Base-by-base conservation (phyloP, 352 stramenopile genomes). In the Halophytophthora polymorphica region DNA sequence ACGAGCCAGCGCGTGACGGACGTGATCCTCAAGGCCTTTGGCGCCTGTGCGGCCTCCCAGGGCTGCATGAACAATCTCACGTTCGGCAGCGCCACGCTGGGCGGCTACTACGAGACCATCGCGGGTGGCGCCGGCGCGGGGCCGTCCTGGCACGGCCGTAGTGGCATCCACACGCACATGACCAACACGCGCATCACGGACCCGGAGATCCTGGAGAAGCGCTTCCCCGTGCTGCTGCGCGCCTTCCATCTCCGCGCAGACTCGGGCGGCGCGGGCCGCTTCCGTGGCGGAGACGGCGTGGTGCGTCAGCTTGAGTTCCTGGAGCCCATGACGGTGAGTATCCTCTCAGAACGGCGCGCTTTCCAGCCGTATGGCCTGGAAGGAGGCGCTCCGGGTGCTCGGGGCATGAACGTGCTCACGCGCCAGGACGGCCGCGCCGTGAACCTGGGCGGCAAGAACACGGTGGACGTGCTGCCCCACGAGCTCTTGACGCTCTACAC, bases 21-120 rank as follows among this genome's bases (percentile, higher is more conserved):
- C 80, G 96, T 99, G 45, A 97, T 99, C 25, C 77, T 99, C 39
- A 90, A 91, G 57, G 96, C 96, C 2, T 99, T 99, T 66, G 83
- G 61, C 2, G 96, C 96, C 12, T 98, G 93, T 61, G 97, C 97
- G 4, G 97, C 96, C 1, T 98, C 91, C 34, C 96, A 99, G 63
- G 97, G 97, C 0, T 99, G 97, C 67, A 99, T 99, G 97, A 99
- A 99, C 77, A 99, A 99, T 68, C 80, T 99, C 21, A 99, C 95
- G 17, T 99, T 99, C 75, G 97, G 97, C 23, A 96, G 98, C 60
- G 79, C 96, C 13, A 83, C 73, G 21, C 69, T 97, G 21, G 90
- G 90, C 13, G 96, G 96, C 6, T 99, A 99, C 69, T 99, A 99
- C 74, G 97, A 99, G 69, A 99, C 97, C 6, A 99, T 99, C 69